phyloP scores from a whole-genome alignment of 352 stramenopile genomes.

The Globisporangium okanoganense region DNA sequence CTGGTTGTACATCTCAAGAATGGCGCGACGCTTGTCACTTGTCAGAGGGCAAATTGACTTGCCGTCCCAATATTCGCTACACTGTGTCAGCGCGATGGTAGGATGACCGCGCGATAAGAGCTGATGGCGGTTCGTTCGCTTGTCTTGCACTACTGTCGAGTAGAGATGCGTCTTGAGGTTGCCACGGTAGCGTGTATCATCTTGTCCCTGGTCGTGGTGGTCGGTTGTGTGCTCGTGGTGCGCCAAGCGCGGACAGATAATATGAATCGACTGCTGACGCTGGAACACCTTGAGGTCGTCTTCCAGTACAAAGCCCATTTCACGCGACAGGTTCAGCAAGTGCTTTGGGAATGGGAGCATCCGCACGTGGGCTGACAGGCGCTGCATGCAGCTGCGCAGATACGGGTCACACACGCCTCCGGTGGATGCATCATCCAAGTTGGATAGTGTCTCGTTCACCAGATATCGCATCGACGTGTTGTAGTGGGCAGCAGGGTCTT shows the following conservation, averaged over 20 bases:
- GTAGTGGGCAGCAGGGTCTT: slow-evolving; percentile 64
- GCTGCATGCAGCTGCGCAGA: slow-evolving; percentile 64
- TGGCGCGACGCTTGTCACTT: slow-evolving; percentile 69
- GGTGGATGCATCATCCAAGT: slow-evolving; percentile 8
- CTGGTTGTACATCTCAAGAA: slow-evolving; percentile 88
- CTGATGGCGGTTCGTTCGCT: slow-evolving; percentile 75
- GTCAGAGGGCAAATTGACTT: slow-evolving; percentile 85
- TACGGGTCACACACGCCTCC: slow-evolving; percentile 30
- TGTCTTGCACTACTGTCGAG: slow-evolving; percentile 81
- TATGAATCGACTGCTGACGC: slow-evolving; percentile 69
- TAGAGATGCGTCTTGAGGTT: slow-evolving; percentile 87
- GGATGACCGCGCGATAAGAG: slow-evolving; percentile 75
- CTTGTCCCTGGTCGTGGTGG: slow-evolving; percentile 80
- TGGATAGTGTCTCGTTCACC: slow-evolving; percentile 43
- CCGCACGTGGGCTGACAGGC: slow-evolving; percentile 75
- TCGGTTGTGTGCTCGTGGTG: slow-evolving; percentile 83
- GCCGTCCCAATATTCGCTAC: slow-evolving; percentile 85
- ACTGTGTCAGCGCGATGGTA: slow-evolving; percentile 67
- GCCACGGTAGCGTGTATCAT: slow-evolving; percentile 77
- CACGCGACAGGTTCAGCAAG: slow-evolving; percentile 67
- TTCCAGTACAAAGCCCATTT: slow-evolving; percentile 75
- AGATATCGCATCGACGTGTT: slow-evolving; percentile 68
- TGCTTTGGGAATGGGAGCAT: slow-evolving; percentile 85
- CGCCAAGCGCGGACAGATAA: slow-evolving; percentile 76
- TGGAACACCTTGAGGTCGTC: slow-evolving; percentile 68